Conservation (phyloP, 768 basidiomycete species). For the Suillus spraguei region DNA sequence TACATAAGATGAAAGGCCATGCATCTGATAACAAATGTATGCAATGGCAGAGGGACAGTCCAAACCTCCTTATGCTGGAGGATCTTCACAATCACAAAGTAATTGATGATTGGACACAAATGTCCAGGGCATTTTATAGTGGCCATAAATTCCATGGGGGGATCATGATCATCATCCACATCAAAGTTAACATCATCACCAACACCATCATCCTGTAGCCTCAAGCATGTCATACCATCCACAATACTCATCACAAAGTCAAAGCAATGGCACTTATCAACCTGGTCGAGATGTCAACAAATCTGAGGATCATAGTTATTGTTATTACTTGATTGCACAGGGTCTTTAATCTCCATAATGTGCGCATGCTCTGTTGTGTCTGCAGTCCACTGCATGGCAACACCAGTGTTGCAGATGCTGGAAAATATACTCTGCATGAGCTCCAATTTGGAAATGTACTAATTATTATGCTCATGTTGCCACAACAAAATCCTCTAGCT, state of each 20-base stretch:
- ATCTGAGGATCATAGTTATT: no score
- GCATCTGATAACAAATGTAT: constrained; percentile 16
- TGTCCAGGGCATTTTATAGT: neutral
- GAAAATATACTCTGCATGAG: no score
- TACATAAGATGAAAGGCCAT: constrained; percentile 30
- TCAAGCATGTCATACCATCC: constrained; percentile 16
- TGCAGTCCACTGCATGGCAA: no score
- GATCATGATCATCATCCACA: neutral
- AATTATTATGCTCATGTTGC: no score
- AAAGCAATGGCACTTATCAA: neutral
- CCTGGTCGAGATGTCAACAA: no score
- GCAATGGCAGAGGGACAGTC: constrained; percentile 13
- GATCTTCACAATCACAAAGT: neutral
- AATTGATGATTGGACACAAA: neutral
- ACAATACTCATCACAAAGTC: neutral
- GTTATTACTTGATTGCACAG: no score
- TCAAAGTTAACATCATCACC: constrained; percentile 3
- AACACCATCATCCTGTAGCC: constrained; percentile 24
- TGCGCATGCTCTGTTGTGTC: no score
- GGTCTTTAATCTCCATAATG: no score
- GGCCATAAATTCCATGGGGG: neutral
- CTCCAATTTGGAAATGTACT: no score
- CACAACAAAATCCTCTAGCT: no score
- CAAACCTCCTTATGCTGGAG: neutral
- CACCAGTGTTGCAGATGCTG: no score